These are phyloP conservation scores for Chrysosporium keratinophilum DNA, from an alignment of 2,329 filamentous ascomycete genomes.

Conservation along the genomic window DNA sequence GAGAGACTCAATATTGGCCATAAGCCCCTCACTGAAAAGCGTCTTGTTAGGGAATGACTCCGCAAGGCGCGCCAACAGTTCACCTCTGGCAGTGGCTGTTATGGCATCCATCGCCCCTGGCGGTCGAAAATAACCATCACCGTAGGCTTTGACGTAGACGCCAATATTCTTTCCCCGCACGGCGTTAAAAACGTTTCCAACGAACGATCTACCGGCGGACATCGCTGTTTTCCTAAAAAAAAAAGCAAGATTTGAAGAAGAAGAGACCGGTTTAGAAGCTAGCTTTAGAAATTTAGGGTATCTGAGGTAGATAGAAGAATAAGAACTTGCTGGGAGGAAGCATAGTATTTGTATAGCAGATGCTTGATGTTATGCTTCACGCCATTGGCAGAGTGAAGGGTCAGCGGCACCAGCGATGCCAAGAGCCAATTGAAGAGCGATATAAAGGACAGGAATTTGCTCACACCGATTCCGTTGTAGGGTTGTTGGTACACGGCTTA, in stretches of 20 bases:
- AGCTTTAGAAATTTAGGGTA: constrained; percentile 3
- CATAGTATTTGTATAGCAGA: not conserved
- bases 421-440: too few species aligned
- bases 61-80: constrained; percentile 4
- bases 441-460: too few species aligned
- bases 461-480: too few species aligned
- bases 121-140: constrained; percentile 6
- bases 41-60: constrained; percentile 8
- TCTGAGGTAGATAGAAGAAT: constrained; percentile 4
- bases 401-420: too few species aligned
- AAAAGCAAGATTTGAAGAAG: constrained; percentile 8
- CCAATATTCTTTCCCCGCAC: constrained; percentile 7
- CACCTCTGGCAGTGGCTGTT: constrained; percentile 6
- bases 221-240: constrained; percentile 5
- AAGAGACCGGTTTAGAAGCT: too few species aligned
- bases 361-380: too few species aligned
- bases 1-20: not conserved
- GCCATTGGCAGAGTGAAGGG: too few species aligned
- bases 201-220: constrained; percentile 6
- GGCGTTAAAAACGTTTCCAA: constrained; percentile 9
- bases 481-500: too few species aligned
- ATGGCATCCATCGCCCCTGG: constrained; percentile 9
- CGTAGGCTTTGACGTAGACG: constrained; percentile 7
- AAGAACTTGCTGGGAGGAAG: constrained; percentile 3
- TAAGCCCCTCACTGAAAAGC: constrained; percentile 5